phyloP scores from a whole-genome alignment of 768 basidiomycete species.

The Scleroderma bovista region DNA sequence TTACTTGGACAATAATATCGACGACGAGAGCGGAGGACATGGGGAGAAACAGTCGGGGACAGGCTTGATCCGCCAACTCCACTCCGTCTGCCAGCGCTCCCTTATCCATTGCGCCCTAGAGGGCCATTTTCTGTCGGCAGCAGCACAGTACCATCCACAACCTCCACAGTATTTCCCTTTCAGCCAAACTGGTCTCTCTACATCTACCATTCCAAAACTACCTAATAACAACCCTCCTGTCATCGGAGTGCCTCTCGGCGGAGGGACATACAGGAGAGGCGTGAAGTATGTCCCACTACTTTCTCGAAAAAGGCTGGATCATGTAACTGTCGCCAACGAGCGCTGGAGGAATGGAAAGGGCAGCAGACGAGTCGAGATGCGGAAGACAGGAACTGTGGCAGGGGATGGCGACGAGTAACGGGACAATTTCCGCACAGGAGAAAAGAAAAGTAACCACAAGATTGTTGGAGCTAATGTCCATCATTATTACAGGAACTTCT shows the following conservation, averaged over 20 bases:
- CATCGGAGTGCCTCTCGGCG: slow-evolving; percentile 63
- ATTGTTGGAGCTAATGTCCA: not conserved
- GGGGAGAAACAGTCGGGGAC: slow-evolving; percentile 21
- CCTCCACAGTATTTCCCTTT: slow-evolving; percentile 37
- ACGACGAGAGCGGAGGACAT: slow-evolving; percentile 20
- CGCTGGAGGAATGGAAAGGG: slow-evolving; percentile 73
- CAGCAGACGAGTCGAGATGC: slow-evolving; percentile 37
- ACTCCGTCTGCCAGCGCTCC: slow-evolving; percentile 53
- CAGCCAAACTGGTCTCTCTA: slow-evolving; percentile 18
- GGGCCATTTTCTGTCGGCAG: slow-evolving; percentile 58
- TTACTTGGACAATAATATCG: slow-evolving; percentile 26
- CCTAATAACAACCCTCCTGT: slow-evolving; percentile 17
- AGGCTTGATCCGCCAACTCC: slow-evolving; percentile 46
- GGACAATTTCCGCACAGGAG: too few relatives aligned
- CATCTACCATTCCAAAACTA: slow-evolving; percentile 12
- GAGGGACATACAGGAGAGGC: slow-evolving; percentile 56
- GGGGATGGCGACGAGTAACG: slow-evolving; percentile 1
- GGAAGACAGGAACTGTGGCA: slow-evolving; percentile 7
- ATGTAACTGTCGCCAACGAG: slow-evolving; percentile 69
- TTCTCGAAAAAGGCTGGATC: slow-evolving; percentile 59
- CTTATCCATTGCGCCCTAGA: slow-evolving; percentile 60
- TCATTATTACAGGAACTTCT: not conserved
- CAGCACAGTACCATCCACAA: slow-evolving; percentile 43
- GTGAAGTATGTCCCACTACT: slow-evolving; percentile 66
- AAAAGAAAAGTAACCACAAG: too few relatives aligned